Evolutionary conservation across 768 basidiomycete genomes (phyloP).

Genomic region (Solioccasus polychromus): DNA sequence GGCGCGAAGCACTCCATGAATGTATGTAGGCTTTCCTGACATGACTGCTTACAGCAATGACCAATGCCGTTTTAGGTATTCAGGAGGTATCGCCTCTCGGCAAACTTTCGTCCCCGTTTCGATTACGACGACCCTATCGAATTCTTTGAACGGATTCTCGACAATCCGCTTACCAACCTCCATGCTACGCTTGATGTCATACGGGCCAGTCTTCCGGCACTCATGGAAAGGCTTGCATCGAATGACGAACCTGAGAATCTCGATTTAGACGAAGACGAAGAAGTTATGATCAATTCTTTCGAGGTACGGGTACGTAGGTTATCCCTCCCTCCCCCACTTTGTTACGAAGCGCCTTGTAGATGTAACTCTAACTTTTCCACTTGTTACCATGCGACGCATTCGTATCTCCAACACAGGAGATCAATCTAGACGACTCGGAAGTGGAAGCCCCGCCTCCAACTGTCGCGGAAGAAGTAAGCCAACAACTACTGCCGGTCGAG

Average conservation of each 20-base stretch:
- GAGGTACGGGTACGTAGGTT: slow-evolving; percentile 24
- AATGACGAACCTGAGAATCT: slow-evolving; percentile 18
- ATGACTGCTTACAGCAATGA: slow-evolving; percentile 27
- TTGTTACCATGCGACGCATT: slow-evolving; percentile 14
- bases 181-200: slow-evolving; percentile 39
- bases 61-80: slow-evolving; percentile 15
- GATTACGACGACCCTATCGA: slow-evolving; percentile 34
- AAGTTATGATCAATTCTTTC: slow-evolving; percentile 9
- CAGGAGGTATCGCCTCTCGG: too few relatives aligned
- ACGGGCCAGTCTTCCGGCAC: slow-evolving; percentile 30
- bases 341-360: slow-evolving; percentile 28
- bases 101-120: slow-evolving; percentile 23
- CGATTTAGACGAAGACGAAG: slow-evolving; percentile 35
- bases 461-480: not conserved
- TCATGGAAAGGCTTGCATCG: slow-evolving; percentile 24
- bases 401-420: slow-evolving; percentile 12
- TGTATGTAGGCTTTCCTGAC: slow-evolving; percentile 44
- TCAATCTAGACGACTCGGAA: slow-evolving; percentile 10
- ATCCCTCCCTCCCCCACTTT: slow-evolving; percentile 18
- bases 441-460: not conserved
- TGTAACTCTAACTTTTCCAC: slow-evolving; percentile 29
- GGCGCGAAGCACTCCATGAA: slow-evolving; percentile 56
- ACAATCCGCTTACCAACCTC: slow-evolving; percentile 43
- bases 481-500: slow-evolving; percentile 4
- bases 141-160: slow-evolving; percentile 49